phyloP scores from a whole-genome alignment of 345 rosid genomes.

The Lumnitzera littorea region DNA sequence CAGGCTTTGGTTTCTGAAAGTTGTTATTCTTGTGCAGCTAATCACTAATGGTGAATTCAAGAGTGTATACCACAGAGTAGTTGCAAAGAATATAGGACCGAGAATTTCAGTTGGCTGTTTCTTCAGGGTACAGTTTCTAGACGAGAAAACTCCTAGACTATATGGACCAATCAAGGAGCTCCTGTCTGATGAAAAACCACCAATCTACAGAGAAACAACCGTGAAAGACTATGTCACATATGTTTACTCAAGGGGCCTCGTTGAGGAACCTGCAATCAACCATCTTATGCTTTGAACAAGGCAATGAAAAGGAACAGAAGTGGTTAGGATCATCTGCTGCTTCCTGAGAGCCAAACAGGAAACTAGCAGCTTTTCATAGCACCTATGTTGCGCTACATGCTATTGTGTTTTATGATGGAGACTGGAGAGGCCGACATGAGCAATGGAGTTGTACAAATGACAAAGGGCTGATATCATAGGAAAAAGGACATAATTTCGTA shows the following conservation, averaged over 20 bases:
- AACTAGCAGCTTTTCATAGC: too few species aligned
- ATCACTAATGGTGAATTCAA: slow-evolving; percentile 21
- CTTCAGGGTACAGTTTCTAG: slow-evolving; percentile 6
- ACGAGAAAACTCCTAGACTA: neutral
- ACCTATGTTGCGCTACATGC: too few species aligned
- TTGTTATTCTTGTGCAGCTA: slow-evolving; percentile 14
- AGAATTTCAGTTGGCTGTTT: slow-evolving; percentile 24
- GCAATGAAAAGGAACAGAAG: too few species aligned
- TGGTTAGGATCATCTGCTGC: too few species aligned
- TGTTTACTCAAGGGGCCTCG: slow-evolving; percentile 12
- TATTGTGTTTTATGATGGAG: too few species aligned
- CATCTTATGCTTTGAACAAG: slow-evolving; percentile 14
- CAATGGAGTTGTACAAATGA: too few species aligned
- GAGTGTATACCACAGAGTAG: slow-evolving; percentile 23
- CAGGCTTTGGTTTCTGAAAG: too few species aligned
- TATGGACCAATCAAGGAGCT: slow-evolving; percentile 29
- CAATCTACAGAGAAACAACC: slow-evolving; percentile 20
- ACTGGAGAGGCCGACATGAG: too few species aligned
- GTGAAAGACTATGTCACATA: slow-evolving; percentile 13
- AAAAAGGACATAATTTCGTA: too few species aligned
- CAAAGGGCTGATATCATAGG: too few species aligned
- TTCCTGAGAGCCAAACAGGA: too few species aligned
- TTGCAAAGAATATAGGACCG: slow-evolving; percentile 15
- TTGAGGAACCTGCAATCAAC: slow-evolving; percentile 8
- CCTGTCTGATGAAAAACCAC: slow-evolving; percentile 23